These are phyloP conservation scores for Phytophthora idaei DNA, from an alignment of 352 stramenopile genomes.

Conservation along the genomic window DNA sequence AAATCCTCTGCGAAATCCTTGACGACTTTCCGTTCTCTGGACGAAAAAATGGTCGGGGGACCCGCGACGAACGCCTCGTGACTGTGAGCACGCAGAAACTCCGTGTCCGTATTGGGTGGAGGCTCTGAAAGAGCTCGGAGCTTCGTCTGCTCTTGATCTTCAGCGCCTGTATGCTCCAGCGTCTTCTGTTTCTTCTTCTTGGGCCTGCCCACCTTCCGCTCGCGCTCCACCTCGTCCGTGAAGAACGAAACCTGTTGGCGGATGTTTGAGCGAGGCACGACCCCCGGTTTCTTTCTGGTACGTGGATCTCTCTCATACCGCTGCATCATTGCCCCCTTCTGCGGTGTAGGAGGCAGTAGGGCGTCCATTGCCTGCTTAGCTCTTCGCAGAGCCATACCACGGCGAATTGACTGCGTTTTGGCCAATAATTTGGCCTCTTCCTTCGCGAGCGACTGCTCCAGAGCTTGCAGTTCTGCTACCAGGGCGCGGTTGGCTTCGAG, in stretches of 20 bases:
- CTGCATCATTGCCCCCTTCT: neutral
- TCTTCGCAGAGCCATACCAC: constrained; percentile 53
- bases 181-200: constrained; percentile 39
- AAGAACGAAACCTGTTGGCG: constrained; percentile 68
- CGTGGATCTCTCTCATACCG: constrained; percentile 12
- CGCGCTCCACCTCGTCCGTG: constrained; percentile 39
- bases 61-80: constrained; percentile 65
- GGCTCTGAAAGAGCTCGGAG: constrained; percentile 41
- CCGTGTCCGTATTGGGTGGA: constrained; percentile 54
- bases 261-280: constrained; percentile 61
- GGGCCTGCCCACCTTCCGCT: constrained; percentile 29
- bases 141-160: constrained; percentile 5
- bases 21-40: constrained; percentile 63
- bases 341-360: constrained; percentile 20
- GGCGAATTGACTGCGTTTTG: constrained; percentile 52
- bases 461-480: constrained; percentile 42
- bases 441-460: constrained; percentile 34
- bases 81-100: constrained; percentile 52
- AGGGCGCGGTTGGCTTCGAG: constrained; percentile 54
- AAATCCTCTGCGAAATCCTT: constrained; percentile 51
- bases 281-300: constrained; percentile 20
- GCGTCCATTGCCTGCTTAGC: constrained; percentile 57
- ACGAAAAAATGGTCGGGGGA: constrained; percentile 55
- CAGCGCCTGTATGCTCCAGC: neutral
- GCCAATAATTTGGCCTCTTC: constrained; percentile 48